phyloP scores from a whole-genome alignment of 805 yeast genomes.

The Priceomyces medius region DNA sequence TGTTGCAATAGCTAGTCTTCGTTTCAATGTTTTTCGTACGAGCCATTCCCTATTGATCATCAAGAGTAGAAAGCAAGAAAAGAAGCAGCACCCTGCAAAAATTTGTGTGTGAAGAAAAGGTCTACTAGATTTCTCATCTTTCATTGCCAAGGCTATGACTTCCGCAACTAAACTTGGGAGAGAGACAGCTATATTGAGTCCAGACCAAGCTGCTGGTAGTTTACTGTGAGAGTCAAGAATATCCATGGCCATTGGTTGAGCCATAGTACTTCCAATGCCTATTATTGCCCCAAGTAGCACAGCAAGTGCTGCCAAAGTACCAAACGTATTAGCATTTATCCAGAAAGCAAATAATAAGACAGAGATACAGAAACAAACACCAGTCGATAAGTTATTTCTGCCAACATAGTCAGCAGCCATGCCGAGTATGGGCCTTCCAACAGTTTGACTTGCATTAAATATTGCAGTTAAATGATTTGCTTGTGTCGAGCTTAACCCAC shows the following conservation, averaged over 20 bases:
- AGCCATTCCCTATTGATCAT: conserved; percentile 53
- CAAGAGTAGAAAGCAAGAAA: conserved; percentile 42
- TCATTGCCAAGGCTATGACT: conserved; percentile 52
- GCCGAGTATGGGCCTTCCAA: conserved; percentile 54
- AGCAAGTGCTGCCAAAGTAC: conserved; percentile 28
- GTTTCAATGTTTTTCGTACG: conserved; percentile 26
- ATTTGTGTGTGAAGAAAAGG: conserved; percentile 63
- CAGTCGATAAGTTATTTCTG: conserved; percentile 34
- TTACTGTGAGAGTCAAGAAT: conserved; percentile 19
- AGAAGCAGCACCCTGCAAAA: conserved; percentile 53
- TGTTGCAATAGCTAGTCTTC: conserved; percentile 10
- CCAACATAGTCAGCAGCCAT: conserved; percentile 48
- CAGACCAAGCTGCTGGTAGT: conserved; percentile 42
- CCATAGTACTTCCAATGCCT: conserved; percentile 29
- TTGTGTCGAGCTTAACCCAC: conserved; percentile 43
- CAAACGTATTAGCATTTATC: conserved; percentile 36
- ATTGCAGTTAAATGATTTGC: conserved; percentile 34
- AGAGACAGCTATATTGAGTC: conserved; percentile 32
- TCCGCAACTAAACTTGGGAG: conserved; percentile 47
- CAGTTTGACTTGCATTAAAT: conserved; percentile 41
- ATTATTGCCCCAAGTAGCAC: conserved; percentile 28
- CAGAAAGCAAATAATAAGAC: conserved; percentile 36
- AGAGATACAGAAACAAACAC: conserved; percentile 20
- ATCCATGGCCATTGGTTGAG: conserved; percentile 26
- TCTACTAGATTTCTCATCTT: conserved; percentile 12